phyloP scores from a whole-genome alignment of 805 yeast species.

The Schizosaccharomyces cryophilus region DNA sequence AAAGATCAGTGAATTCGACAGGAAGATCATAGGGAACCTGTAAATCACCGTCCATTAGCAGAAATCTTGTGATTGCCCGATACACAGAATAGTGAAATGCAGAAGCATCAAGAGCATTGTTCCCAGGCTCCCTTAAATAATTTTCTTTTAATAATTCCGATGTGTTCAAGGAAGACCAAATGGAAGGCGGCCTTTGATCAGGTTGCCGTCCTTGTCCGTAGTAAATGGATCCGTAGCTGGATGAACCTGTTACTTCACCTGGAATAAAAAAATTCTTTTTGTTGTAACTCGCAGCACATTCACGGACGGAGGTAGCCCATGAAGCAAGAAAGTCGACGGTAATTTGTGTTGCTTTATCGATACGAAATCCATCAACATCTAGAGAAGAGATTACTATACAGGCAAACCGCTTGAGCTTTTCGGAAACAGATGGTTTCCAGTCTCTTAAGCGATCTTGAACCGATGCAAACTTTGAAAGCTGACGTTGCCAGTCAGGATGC shows the following conservation, averaged over 20 bases:
- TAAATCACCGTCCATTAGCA: background rate
- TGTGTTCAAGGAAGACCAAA: background rate
- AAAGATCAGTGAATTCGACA: background rate
- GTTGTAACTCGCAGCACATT: background rate
- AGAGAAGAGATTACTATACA: background rate
- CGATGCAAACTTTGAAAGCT: constrained; percentile 2
- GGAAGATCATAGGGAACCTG: background rate
- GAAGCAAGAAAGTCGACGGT: background rate
- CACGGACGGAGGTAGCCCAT: background rate
- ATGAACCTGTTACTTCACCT: constrained; percentile 1
- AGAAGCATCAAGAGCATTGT: background rate
- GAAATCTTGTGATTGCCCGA: background rate
- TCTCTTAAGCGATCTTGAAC: constrained; percentile 3
- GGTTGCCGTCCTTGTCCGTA: constrained; percentile 2
- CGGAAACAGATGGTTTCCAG: background rate
- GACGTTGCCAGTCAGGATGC: constrained; percentile 1
- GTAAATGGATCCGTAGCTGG: background rate
- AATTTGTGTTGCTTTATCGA: constrained; percentile 1
- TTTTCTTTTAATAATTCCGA: background rate
- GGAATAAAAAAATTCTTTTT: constrained; percentile 1
- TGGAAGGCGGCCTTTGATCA: background rate
- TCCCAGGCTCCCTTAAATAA: background rate
- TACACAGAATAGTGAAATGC: constrained; percentile 2
- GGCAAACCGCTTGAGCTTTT: background rate
- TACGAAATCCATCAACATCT: constrained; percentile 1